Evolutionary conservation across 23 red algal species (phyloP).

Genomic region (Gracilaria gracilis): DNA sequence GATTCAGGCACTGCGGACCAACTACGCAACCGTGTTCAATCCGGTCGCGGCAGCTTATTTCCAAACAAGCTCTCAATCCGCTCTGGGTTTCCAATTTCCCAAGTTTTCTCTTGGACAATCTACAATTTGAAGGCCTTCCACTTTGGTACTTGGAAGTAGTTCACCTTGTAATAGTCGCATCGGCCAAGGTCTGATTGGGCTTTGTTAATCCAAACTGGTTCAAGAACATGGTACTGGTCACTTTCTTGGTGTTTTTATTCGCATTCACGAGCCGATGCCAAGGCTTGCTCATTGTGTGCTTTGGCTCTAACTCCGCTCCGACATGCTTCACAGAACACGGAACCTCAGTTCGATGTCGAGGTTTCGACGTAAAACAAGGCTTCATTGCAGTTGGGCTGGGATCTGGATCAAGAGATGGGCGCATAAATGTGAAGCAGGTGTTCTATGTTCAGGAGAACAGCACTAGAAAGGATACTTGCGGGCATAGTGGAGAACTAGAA

Average conservation of each 20-base stretch:
- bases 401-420: background rate
- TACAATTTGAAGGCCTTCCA: too few relatives aligned
- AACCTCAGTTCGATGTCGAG: background rate
- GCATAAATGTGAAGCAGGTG: background rate
- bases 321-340: slow-evolving; percentile 10
- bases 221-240: background rate
- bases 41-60: too few relatives aligned
- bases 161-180: too few relatives aligned
- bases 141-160: too few relatives aligned
- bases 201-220: background rate
- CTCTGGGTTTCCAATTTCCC: too few relatives aligned
- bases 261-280: background rate
- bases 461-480: background rate
- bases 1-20: too few relatives aligned
- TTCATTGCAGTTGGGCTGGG: background rate
- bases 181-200: too few relatives aligned
- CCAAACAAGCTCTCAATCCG: too few relatives aligned
- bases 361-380: slow-evolving; percentile 15
- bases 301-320: background rate
- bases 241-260: background rate
- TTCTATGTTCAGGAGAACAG: background rate
- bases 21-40: too few relatives aligned
- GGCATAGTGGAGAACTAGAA: background rate
- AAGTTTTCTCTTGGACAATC: too few relatives aligned
- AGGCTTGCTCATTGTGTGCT: background rate